These are phyloP conservation scores for Lichtheimia hyalospora DNA, from an alignment of 371 early-diverging fungal genomes.

Conservation along the genomic window DNA sequence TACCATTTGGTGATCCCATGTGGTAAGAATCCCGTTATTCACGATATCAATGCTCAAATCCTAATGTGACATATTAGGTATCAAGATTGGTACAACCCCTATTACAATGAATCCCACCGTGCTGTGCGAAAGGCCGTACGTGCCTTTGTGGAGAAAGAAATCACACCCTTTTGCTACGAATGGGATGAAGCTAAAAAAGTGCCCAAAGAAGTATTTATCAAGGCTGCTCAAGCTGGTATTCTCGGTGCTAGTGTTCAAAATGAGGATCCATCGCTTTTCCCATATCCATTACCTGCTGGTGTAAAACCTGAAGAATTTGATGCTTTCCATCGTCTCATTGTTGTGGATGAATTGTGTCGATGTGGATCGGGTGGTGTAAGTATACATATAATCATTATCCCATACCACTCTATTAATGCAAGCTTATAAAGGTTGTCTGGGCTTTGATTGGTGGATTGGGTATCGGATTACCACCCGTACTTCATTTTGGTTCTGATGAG, in stretches of 20 bases:
- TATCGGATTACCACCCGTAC: conserved; percentile 76
- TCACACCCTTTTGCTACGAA: conserved; percentile 80
- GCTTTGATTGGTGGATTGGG: conserved; percentile 56
- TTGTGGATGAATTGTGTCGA: conserved; percentile 79
- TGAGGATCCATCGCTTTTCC: conserved; percentile 20
- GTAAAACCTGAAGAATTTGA: conserved; percentile 64
- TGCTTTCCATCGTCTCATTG: conserved; percentile 77
- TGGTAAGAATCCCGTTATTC: conserved; percentile 60
- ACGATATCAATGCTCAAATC: no score
- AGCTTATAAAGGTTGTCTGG: conserved; percentile 36
- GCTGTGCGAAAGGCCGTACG: conserved; percentile 69
- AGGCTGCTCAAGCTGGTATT: conserved; percentile 76
- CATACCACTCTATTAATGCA: background rate
- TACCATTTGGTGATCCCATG: conserved; percentile 84
- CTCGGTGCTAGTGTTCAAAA: conserved; percentile 57
- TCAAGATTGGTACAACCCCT: conserved; percentile 42
- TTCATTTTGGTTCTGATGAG: conserved; percentile 58
- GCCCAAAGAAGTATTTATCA: conserved; percentile 65
- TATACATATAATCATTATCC: background rate
- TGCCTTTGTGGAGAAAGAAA: conserved; percentile 75
- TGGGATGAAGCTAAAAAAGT: conserved; percentile 86
- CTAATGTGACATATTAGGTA: no score
- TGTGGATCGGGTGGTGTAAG: conserved; percentile 82
- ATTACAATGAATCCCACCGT: conserved; percentile 80
- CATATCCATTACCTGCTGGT: conserved; percentile 43